A percentile compares a stretch with the other conserved stretches of the same genome.
phyloP scores from a whole-genome alignment of 305 asterid species.

The Fraxinus albicans region DNA sequence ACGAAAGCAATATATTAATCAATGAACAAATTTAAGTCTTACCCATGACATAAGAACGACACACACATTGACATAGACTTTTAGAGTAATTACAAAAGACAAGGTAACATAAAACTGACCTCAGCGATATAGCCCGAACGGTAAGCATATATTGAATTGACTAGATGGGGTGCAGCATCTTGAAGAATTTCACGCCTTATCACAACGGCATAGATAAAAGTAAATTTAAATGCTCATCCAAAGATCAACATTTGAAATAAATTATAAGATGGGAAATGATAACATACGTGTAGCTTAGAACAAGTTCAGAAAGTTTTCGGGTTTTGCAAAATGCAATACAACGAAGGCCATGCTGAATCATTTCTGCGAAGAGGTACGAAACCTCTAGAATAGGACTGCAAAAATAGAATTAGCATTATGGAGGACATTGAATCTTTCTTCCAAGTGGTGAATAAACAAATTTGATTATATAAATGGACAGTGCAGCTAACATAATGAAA shows the following conservation, averaged over 20 bases:
- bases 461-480: conserved; percentile 12
- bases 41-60: background rate
- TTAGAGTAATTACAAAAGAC: conserved; percentile 19
- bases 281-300: conserved; percentile 85
- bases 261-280: conserved; percentile 19
- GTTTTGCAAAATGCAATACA: conserved; percentile 96
- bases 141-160: conserved; percentile 61
- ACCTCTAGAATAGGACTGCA: conserved; percentile 95
- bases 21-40: background rate
- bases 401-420: conserved; percentile 20
- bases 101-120: conserved; percentile 49
- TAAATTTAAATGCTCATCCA: conserved; percentile 16
- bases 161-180: conserved; percentile 69
- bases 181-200: conserved; percentile 84
- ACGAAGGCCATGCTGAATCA: conserved; percentile 94
- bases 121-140: conserved; percentile 92
- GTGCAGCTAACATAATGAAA: conserved; percentile 11
- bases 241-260: conserved; percentile 16
- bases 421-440: conserved; percentile 14
- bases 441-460: conserved; percentile 16
- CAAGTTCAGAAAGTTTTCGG: conserved; percentile 96
- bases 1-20: background rate
- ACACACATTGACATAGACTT: conserved; percentile 3
- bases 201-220: conserved; percentile 32
- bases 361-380: conserved; percentile 84